phyloP scores from a whole-genome alignment of 345 rosid genomes.

The Pseudoturritis turrita region DNA sequence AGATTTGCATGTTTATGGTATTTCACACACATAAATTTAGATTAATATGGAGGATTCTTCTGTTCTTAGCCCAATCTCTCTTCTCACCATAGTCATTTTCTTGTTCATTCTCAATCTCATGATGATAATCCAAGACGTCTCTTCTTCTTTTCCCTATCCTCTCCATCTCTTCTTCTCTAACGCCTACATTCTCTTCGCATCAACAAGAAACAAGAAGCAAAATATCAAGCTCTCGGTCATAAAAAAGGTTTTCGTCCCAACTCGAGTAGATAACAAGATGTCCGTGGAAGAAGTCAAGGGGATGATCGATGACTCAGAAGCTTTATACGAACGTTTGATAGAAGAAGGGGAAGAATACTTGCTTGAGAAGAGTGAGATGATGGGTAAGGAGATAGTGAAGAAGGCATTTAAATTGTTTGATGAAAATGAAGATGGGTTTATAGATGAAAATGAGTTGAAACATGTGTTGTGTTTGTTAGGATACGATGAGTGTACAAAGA shows the following conservation, averaged over 20 bases:
- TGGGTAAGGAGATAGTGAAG: constrained; percentile 36
- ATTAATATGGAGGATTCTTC: constrained; percentile 28
- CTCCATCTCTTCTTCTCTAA: constrained; percentile 16
- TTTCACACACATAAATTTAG: constrained; percentile 20
- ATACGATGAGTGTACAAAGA: constrained; percentile 37
- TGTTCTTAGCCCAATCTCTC: constrained; percentile 28
- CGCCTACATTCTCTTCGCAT: constrained; percentile 1
- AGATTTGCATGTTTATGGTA: constrained; percentile 17
- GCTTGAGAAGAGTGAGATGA: constrained; percentile 45
- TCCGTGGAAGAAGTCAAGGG: constrained; percentile 32
- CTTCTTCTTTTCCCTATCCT: constrained; percentile 17
- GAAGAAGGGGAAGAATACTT: constrained; percentile 28
- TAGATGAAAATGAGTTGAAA: constrained; percentile 51
- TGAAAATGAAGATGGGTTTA: constrained; percentile 60
- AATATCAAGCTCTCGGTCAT: background rate
- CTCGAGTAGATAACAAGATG: constrained; percentile 4
- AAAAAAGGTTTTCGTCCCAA: background rate
- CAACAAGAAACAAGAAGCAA: constrained; percentile 7
- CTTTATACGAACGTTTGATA: constrained; percentile 22
- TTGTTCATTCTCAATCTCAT: constrained; percentile 23
- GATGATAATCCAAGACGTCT: constrained; percentile 28
- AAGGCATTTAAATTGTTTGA: constrained; percentile 57
- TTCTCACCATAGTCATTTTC: constrained; percentile 22
- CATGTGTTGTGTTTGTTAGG: constrained; percentile 38
- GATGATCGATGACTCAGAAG: constrained; percentile 35